Conservation (phyloP, 306 rosid species). For the Fragaria iinumae region DNA sequence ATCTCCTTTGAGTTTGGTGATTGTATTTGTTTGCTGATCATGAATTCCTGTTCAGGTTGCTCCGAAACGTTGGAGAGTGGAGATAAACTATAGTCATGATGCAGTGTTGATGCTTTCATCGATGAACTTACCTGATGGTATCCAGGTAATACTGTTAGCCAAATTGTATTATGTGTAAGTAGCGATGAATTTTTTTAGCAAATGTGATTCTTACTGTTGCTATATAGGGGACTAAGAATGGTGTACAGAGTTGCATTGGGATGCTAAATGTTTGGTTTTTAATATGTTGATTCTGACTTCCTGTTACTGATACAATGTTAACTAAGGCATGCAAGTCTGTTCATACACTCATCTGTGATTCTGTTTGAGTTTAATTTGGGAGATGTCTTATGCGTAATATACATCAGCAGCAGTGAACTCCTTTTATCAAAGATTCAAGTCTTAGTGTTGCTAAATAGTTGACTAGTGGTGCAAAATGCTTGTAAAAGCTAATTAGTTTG, state of each 20-base stretch:
- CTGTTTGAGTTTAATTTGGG: neutral
- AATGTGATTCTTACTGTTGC: neutral
- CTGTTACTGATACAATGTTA: neutral
- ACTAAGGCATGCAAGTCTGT: neutral
- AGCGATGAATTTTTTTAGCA: neutral
- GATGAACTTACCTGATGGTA: constrained; percentile 91
- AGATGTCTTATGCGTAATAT: neutral
- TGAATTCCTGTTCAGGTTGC: constrained; percentile 52
- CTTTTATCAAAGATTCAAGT: neutral
- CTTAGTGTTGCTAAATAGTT: neutral
- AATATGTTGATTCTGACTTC: neutral
- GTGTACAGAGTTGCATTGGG: neutral
- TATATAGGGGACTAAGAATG: neutral
- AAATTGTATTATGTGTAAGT: neutral
- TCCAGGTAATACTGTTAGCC: constrained; percentile 55
- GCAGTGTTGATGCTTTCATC: constrained; percentile 94
- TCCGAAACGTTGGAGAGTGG: constrained; percentile 89
- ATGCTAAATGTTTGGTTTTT: neutral
- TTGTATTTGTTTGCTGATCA: neutral
- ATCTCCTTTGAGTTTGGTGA: neutral
- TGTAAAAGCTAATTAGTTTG: neutral
- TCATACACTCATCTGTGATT: neutral
- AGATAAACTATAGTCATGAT: constrained; percentile 75
- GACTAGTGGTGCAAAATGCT: neutral
- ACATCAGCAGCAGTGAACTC: neutral